Evolutionary conservation across 257 asterid genomes (phyloP), one percentile per base, ranked within the genome.

Genomic region (Primulina huaijiensis): DNA sequence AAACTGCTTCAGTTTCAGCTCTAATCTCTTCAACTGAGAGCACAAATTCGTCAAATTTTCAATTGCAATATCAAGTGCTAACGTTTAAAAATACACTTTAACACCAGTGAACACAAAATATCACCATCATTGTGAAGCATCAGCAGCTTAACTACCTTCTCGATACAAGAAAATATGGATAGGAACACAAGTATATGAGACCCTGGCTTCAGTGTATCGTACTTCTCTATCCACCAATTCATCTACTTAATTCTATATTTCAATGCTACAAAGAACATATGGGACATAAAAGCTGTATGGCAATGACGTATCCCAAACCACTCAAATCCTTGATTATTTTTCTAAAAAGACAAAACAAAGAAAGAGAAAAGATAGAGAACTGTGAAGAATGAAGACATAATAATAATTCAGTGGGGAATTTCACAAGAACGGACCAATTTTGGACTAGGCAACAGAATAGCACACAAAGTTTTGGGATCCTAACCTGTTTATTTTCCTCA

Each of bases 1-100:
- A 75, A 94, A 89, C 89, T 94, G 99, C 95, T 94, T 94, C 78
- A 94, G 81, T 88, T 91, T 94, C 76, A 89, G 87, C 90, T 94
- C 99, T 72, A 94, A 78, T 79, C 99, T 88, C 88, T 89, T 94
- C 79, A 94, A 76, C 99, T 94, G n/a, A n/a, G 92, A 27, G 68
- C 60, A 65, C 56, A 74, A 66, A 63, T 31, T 29, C 30, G n/a
- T 77, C 21, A 58, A 20, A 33, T 30, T 65, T 30, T 63, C 33
- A 40, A 56, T 37, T 56, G 69, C 62, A 69, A 23, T 59, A 67
- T 37, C 7, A 67, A 31, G 34, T 2, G 53, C 66, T 17, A 55
- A 56, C 23, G 60, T 52, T 25, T 10, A 43, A 38, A 25, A 57
- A 57, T 8, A 57, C 16, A 7, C 25, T 19, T n/a, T 57, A 19